phyloP scores from a whole-genome alignment of 139 green algal genomes.

The Yamagishiella unicocca region DNA sequence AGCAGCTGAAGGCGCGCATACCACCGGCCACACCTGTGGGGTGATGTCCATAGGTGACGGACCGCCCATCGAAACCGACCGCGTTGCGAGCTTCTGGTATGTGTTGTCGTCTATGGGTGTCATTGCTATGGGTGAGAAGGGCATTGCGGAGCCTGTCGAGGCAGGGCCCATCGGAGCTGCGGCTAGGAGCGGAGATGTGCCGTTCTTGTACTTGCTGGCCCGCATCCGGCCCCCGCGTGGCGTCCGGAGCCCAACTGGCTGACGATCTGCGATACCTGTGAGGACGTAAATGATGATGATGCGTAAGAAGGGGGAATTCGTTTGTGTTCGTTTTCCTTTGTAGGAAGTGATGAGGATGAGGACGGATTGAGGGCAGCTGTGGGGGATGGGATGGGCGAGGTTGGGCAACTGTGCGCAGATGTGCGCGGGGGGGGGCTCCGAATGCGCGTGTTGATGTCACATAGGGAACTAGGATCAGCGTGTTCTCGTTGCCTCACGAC shows the following conservation, averaged over 20 bases:
- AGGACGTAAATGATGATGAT: too few species aligned
- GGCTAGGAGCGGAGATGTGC: neutral
- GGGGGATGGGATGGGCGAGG: too few species aligned
- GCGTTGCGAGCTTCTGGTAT: neutral
- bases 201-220: neutral
- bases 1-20: too few species aligned
- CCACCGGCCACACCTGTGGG: slow-evolving; percentile 35
- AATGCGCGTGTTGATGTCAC: too few species aligned
- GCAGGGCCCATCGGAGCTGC: neutral
- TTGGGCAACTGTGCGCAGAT: too few species aligned
- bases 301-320: too few species aligned
- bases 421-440: too few species aligned
- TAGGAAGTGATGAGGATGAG: too few species aligned
- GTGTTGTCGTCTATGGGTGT: slow-evolving; percentile 31
- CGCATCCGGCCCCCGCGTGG: neutral
- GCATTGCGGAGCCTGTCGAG: neutral
- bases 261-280: neutral
- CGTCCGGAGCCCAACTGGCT: slow-evolving; percentile 8
- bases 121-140: slow-evolving; percentile 23
- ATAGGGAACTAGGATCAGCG: too few species aligned
- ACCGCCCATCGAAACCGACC: neutral
- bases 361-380: too few species aligned
- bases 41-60: slow-evolving; percentile 44
- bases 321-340: too few species aligned
- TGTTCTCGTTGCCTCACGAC: too few species aligned